Percentiles rank a stretch among this genome's conserved stretches.
These are phyloP conservation scores for Trichoderma arundinaceum DNA, from an alignment of 2,329 filamentous ascomycete species.

Conservation along the genomic window DNA sequence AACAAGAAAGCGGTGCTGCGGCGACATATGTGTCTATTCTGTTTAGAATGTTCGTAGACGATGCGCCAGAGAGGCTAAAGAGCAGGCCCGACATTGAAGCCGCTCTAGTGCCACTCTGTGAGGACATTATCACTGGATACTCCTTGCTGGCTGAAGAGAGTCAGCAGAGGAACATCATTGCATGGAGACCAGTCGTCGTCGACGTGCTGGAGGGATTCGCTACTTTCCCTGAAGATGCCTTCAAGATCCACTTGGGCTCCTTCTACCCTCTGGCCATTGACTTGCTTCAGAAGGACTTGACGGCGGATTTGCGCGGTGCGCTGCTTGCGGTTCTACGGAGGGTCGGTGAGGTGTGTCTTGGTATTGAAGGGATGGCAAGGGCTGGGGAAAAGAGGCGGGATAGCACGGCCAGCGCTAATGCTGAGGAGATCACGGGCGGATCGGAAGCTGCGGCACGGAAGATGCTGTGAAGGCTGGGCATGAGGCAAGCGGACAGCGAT, in stretches of 20 bases:
- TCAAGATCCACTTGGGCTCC: constrained; percentile 75
- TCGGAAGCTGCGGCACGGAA: constrained; percentile 45
- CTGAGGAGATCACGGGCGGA: constrained; percentile 40
- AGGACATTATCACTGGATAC: constrained; percentile 89
- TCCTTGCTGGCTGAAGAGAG: constrained; percentile 90
- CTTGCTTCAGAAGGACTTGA: constrained; percentile 81
- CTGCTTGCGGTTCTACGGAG: constrained; percentile 78
- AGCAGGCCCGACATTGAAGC: constrained; percentile 84
- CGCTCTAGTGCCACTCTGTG: constrained; percentile 91
- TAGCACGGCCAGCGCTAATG: constrained; percentile 48
- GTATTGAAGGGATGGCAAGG: constrained; percentile 57
- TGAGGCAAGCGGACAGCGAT: constrained; percentile 31
- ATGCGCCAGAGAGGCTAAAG: constrained; percentile 78
- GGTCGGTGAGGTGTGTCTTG: constrained; percentile 77
- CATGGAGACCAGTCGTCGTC: constrained; percentile 96
- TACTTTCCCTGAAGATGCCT: constrained; percentile 79
- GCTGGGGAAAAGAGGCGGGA: constrained; percentile 46
- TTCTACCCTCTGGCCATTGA: constrained; percentile 91
- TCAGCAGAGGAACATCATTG: constrained; percentile 94
- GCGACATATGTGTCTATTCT: constrained; percentile 95
- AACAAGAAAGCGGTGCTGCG: constrained; percentile 92
- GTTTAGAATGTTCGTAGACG: constrained; percentile 96
- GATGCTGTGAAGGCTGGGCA: constrained; percentile 41
- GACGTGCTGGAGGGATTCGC: constrained; percentile 94
- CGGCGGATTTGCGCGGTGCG: constrained; percentile 75